Evolutionary conservation across 2,329 filamentous ascomycete genomes (phyloP).

Genomic region (Pestalotiopsis sp.): DNA sequence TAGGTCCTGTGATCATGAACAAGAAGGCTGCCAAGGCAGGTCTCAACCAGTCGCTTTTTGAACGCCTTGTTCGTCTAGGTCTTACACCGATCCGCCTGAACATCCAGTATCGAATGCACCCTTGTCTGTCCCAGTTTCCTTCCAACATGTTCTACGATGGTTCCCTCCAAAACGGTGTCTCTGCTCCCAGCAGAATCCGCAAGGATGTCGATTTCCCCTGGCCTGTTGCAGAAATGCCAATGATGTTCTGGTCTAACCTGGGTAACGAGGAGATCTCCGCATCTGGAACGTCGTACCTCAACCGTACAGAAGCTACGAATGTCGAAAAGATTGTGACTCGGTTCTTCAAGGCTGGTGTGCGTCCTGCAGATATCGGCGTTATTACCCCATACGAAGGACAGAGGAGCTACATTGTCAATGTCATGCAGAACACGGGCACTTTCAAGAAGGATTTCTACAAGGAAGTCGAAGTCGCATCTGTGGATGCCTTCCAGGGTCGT

Average conservation of each 20-base stretch:
- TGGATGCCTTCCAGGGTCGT: conserved; percentile 97
- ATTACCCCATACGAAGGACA: conserved; percentile 99
- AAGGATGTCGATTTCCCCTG: conserved; percentile 97
- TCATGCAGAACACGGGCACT: conserved; percentile 97
- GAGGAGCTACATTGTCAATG: conserved; percentile 96
- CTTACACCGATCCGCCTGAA: conserved; percentile 90
- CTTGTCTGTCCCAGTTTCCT: conserved; percentile 93
- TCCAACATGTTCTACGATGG: conserved; percentile 99
- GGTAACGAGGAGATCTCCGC: conserved; percentile 98
- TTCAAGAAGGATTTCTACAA: conserved; percentile 99
- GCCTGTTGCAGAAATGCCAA: conserved; percentile 90
- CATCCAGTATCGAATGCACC: conserved; percentile 99
- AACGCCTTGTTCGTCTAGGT: conserved; percentile 90
- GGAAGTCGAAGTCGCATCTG: conserved; percentile 96
- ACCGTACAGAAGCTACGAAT: conserved; percentile 94
- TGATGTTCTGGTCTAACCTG: conserved; percentile 99
- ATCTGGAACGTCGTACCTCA: conserved; percentile 96
- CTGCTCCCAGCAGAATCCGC: conserved; percentile 82
- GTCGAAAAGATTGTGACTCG: conserved; percentile 98
- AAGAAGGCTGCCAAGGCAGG: conserved; percentile 99
- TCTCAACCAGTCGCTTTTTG: conserved; percentile 96
- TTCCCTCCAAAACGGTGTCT: conserved; percentile 94
- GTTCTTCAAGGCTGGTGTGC: conserved; percentile 99
- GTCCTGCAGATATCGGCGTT: conserved; percentile 90
- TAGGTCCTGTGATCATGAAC: conserved; percentile 99